Conservation (phyloP, 2,329 filamentous ascomycete genomes). For the Chaetomiaceae sp. region DNA sequence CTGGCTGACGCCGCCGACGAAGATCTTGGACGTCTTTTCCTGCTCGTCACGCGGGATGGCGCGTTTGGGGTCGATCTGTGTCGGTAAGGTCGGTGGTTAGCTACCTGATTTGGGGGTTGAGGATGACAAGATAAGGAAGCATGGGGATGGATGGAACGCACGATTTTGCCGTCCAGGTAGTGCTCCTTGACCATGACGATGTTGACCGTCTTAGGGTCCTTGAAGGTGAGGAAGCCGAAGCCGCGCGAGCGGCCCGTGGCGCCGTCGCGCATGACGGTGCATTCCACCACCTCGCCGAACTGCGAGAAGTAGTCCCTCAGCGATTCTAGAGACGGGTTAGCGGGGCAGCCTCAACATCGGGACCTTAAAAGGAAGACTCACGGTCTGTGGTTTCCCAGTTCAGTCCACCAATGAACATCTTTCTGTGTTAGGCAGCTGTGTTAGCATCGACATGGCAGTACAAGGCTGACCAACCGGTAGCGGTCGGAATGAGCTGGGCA, state of each 20-base stretch:
- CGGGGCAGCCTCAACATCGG: neutral
- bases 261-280: slow-evolving; percentile 98
- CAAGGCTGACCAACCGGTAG: neutral
- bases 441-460: slow-evolving; percentile 20
- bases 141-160: slow-evolving; percentile 44
- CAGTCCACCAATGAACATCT: slow-evolving; percentile 98
- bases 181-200: slow-evolving; percentile 99
- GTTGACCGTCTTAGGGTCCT: slow-evolving; percentile 95
- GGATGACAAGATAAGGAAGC: neutral
- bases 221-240: slow-evolving; percentile 97
- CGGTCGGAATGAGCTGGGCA: neutral
- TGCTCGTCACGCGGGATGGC: slow-evolving; percentile 97
- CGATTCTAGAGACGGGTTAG: slow-evolving; percentile 59
- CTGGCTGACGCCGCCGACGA: slow-evolving; percentile 94
- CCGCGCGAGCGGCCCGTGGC: slow-evolving; percentile 88
- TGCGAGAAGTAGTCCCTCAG: slow-evolving; percentile 95
- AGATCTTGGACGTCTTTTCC: slow-evolving; percentile 97
- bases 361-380: slow-evolving; percentile 48
- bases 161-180: slow-evolving; percentile 95
- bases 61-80: slow-evolving; percentile 91
- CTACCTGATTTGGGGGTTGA: too few species aligned
- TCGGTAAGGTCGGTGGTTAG: neutral
- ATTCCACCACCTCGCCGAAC: slow-evolving; percentile 94
- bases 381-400: slow-evolving; percentile 99
- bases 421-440: slow-evolving; percentile 51